A percentile compares a stretch with the other conserved stretches of the same genome.
phyloP scores from a whole-genome alignment of 1,139 yeast genomes.

The Yamadazyma mexicana region DNA sequence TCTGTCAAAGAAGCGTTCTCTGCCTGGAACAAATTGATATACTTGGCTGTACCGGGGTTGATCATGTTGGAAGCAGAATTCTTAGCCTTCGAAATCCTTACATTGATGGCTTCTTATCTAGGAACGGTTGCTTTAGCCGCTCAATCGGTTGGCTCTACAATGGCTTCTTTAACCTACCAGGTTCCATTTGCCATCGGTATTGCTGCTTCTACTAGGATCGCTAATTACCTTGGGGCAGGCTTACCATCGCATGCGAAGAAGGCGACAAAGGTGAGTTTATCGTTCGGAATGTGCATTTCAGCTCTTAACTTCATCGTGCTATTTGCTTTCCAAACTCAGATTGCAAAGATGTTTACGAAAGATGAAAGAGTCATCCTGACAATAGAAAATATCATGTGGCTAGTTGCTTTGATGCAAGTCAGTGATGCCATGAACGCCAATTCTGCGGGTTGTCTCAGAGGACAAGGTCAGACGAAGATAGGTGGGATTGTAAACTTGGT shows the following conservation, averaged over 20 bases:
- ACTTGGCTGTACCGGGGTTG: constrained; percentile 55
- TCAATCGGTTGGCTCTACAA: constrained; percentile 56
- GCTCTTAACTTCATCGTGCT: constrained; percentile 40
- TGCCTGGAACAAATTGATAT: constrained; percentile 49
- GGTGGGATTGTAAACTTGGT: constrained; percentile 58
- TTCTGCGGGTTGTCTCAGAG: constrained; percentile 60
- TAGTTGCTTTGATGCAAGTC: constrained; percentile 55
- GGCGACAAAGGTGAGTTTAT: constrained; percentile 46
- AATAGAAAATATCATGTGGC: constrained; percentile 48
- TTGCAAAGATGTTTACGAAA: constrained; percentile 41
- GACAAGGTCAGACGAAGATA: constrained; percentile 56
- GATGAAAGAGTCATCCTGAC: constrained; percentile 42
- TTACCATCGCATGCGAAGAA: constrained; percentile 45
- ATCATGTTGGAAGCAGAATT: constrained; percentile 63
- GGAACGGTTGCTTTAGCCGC: constrained; percentile 59
- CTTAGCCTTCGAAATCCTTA: constrained; percentile 56
- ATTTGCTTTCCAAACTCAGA: constrained; percentile 35
- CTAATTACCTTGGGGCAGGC: constrained; percentile 59
- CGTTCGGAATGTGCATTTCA: constrained; percentile 45
- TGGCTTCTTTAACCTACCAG: constrained; percentile 52
- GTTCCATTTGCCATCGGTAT: constrained; percentile 63
- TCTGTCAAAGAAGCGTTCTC: constrained; percentile 32
- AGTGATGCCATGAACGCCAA: constrained; percentile 60
- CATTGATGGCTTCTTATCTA: constrained; percentile 53
- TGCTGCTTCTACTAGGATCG: constrained; percentile 60